Evolutionary conservation across 176 grass and related monocot species (phyloP).

Genomic region (Oropetium thomaeum): DNA sequence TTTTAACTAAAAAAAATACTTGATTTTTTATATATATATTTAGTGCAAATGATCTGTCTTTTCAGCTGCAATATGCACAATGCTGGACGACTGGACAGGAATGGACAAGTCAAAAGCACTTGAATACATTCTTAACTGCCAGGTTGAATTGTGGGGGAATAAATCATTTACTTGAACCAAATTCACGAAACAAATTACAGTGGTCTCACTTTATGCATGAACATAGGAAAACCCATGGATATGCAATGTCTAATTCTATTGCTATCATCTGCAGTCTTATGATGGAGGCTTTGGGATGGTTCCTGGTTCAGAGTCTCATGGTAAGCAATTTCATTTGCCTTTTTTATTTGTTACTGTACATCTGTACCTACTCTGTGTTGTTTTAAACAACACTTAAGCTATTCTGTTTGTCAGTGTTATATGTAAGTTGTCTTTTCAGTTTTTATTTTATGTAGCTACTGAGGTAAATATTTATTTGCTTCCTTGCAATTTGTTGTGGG

Average conservation of each 20-base stretch:
- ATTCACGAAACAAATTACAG: background rate
- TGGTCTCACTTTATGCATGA: background rate
- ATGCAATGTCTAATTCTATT: slow-evolving; percentile 43
- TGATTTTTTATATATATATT: background rate
- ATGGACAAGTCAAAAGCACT: slow-evolving; percentile 83
- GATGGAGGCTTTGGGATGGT: slow-evolving; percentile 95
- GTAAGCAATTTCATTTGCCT: slow-evolving; percentile 43
- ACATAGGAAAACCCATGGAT: background rate
- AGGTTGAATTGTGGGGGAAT: slow-evolving; percentile 41
- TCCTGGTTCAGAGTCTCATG: slow-evolving; percentile 96
- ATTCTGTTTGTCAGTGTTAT: background rate
- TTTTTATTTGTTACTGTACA: slow-evolving; percentile 10
- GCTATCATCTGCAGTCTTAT: slow-evolving; percentile 66
- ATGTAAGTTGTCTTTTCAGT: background rate
- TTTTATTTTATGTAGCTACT: background rate
- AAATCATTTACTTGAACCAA: background rate
- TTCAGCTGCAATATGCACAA: slow-evolving; percentile 84
- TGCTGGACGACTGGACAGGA: slow-evolving; percentile 85
- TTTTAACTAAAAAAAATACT: background rate
- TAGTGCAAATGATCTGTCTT: slow-evolving; percentile 22
- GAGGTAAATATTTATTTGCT: background rate
- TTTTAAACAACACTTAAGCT: background rate
- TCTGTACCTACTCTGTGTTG: background rate
- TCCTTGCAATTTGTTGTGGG: background rate
- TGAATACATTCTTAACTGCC: slow-evolving; percentile 78